Percentiles rank a stretch among this genome's conserved stretches.
These are phyloP conservation scores for Penicillium roqueforti DNA, from an alignment of 495 filamentous ascomycete genomes.

Conservation along the genomic window DNA sequence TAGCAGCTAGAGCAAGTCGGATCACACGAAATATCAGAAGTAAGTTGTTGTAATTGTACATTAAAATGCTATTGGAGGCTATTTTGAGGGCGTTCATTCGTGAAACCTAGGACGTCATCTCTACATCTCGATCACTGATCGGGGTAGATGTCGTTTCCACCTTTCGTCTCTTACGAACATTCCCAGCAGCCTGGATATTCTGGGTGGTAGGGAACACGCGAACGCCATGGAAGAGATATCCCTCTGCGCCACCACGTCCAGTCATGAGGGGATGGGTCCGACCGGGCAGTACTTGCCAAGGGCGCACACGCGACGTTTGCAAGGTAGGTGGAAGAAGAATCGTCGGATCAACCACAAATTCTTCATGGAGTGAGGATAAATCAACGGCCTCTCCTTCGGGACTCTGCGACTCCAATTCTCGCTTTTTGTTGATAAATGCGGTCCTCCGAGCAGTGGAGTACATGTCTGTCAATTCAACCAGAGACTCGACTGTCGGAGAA, in stretches of 20 bases:
- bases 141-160: conserved; percentile 25
- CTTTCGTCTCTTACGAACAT: conserved; percentile 48
- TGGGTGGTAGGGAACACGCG: conserved; percentile 74
- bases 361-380: conserved; percentile 53
- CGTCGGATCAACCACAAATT: conserved; percentile 81
- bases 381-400: conserved; percentile 16
- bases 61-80: conserved; percentile 7
- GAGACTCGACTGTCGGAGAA: conserved; percentile 69
- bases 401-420: conserved; percentile 27
- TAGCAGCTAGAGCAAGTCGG: background rate
- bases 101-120: conserved; percentile 27
- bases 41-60: conserved; percentile 5
- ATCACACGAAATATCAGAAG: background rate
- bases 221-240: conserved; percentile 81
- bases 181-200: conserved; percentile 77
- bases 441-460: conserved; percentile 73
- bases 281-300: conserved; percentile 88
- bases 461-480: conserved; percentile 68
- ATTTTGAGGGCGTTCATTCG: conserved; percentile 7
- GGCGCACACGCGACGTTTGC: conserved; percentile 67
- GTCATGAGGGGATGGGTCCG: conserved; percentile 95
- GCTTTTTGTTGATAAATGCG: conserved; percentile 57
- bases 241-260: conserved; percentile 78
- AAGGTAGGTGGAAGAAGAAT: conserved; percentile 73
- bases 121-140: conserved; percentile 30